These are phyloP conservation scores for Colletotrichum caudatum DNA, from an alignment of 2,329 filamentous ascomycete species.

Conservation along the genomic window DNA sequence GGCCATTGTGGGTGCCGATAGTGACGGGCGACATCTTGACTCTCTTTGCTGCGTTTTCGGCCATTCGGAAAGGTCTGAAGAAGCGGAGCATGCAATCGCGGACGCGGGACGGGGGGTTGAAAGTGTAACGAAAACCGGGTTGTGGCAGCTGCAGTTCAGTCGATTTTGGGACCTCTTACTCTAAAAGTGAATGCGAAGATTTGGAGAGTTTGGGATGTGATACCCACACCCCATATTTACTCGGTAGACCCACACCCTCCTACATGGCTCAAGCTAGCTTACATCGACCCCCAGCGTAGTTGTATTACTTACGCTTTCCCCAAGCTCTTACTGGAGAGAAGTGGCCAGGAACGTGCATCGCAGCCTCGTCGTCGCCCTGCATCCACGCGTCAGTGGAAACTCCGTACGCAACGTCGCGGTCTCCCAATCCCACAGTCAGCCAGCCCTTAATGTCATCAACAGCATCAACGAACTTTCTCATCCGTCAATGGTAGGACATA, in stretches of 20 bases:
- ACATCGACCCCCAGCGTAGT: conserved; percentile 16
- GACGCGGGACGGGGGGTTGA: not conserved
- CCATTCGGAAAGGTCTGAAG: conserved; percentile 62
- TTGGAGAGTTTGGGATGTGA: conserved; percentile 39
- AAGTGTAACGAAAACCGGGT: not conserved
- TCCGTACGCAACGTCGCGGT: conserved; percentile 16
- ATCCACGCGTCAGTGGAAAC: conserved; percentile 35
- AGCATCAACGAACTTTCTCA: conserved; percentile 12
- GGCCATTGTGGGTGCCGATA: conserved; percentile 96
- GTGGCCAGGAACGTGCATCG: conserved; percentile 39
- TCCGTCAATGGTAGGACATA: conserved; percentile 11
- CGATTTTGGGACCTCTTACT: conserved; percentile 1
- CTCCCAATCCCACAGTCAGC: not conserved
- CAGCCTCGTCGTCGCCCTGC: conserved; percentile 40
- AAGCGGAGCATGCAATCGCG: conserved; percentile 56
- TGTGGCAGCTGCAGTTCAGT: conserved; percentile 21
- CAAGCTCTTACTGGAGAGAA: conserved; percentile 41
- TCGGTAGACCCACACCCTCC: conserved; percentile 1
- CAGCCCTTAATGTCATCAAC: conserved; percentile 31
- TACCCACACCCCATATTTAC: conserved; percentile 20
- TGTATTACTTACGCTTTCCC: conserved; percentile 36
- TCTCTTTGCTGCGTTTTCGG: conserved; percentile 81
- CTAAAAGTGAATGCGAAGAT: conserved; percentile 28
- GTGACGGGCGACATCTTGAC: conserved; percentile 74
- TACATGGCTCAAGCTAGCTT: not conserved